These are phyloP conservation scores for Penicillium cataractarum DNA, from an alignment of 495 filamentous ascomycete genomes.

Conservation along the genomic window DNA sequence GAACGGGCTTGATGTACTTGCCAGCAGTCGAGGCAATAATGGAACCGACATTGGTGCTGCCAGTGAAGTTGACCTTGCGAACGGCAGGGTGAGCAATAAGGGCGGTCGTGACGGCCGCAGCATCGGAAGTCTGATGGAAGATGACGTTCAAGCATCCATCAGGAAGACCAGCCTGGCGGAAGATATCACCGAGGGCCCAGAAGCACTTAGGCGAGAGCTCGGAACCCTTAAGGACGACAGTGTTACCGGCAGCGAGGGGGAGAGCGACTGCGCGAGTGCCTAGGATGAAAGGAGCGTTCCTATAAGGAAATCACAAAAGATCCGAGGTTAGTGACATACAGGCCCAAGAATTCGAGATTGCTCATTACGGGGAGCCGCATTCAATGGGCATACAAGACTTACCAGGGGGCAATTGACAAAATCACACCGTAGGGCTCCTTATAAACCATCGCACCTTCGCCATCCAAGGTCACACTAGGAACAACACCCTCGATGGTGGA, in stretches of 20 bases:
- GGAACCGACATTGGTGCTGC: slow-evolving; percentile 57
- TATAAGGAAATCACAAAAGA: slow-evolving; percentile 27
- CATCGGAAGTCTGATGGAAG: slow-evolving; percentile 56
- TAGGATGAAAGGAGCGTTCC: slow-evolving; percentile 68
- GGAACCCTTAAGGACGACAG: slow-evolving; percentile 73
- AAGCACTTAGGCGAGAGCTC: slow-evolving; percentile 78
- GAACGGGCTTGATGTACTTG: slow-evolving; percentile 58
- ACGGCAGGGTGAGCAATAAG: slow-evolving; percentile 59
- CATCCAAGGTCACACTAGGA: slow-evolving; percentile 57
- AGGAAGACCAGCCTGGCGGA: slow-evolving; percentile 74
- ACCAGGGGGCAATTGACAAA: slow-evolving; percentile 85
- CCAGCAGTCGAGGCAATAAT: slow-evolving; percentile 60
- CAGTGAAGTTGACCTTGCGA: slow-evolving; percentile 67
- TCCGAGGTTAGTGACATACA: slow-evolving; percentile 7
- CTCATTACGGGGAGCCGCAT: not conserved
- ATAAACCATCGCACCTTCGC: slow-evolving; percentile 67
- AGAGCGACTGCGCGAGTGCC: slow-evolving; percentile 67
- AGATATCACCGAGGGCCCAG: slow-evolving; percentile 69
- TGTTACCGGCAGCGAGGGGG: slow-evolving; percentile 84
- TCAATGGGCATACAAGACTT: slow-evolving; percentile 20
- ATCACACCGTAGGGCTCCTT: slow-evolving; percentile 84
- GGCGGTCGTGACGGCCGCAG: slow-evolving; percentile 56
- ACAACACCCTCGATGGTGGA: slow-evolving; percentile 61
- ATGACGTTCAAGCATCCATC: slow-evolving; percentile 60
- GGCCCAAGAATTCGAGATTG: not conserved